These are phyloP conservation scores for Aureobasidium sp. DNA, from an alignment of 2,329 filamentous ascomycete genomes.

Conservation along the genomic window DNA sequence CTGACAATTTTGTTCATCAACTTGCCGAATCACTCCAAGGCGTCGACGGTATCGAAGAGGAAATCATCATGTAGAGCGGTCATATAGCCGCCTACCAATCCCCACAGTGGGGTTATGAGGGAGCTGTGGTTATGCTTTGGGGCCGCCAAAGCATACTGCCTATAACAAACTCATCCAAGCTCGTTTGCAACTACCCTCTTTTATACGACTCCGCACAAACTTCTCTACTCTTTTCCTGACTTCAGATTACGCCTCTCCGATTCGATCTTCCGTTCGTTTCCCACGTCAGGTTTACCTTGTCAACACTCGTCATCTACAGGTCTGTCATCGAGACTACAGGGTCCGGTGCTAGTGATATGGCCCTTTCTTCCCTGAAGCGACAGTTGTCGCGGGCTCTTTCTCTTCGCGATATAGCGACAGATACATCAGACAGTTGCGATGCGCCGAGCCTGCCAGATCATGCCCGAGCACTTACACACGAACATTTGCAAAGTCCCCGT, in stretches of 20 bases:
- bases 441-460: not conserved
- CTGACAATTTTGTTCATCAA: slow-evolving; percentile 32
- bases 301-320: not conserved
- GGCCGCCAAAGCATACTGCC: not conserved
- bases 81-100: not conserved
- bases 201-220: not conserved
- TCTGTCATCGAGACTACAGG: not conserved
- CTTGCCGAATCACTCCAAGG: slow-evolving; percentile 25
- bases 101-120: not conserved
- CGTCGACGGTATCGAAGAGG: slow-evolving; percentile 20
- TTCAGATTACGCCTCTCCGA: not conserved
- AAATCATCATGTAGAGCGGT: not conserved
- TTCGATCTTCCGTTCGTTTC: not conserved
- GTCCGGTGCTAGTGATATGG: not conserved
- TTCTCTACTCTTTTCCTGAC: not conserved
- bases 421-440: not conserved
- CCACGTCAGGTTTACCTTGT: no score
- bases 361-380: not conserved
- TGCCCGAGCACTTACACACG: not conserved
- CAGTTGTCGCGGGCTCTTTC: not conserved
- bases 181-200: not conserved
- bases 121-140: not conserved
- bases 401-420: not conserved
- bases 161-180: not conserved
- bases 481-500: not conserved